Evolutionary conservation across 176 grass and related monocot species (phyloP).

Genomic region (Poa annua): DNA sequence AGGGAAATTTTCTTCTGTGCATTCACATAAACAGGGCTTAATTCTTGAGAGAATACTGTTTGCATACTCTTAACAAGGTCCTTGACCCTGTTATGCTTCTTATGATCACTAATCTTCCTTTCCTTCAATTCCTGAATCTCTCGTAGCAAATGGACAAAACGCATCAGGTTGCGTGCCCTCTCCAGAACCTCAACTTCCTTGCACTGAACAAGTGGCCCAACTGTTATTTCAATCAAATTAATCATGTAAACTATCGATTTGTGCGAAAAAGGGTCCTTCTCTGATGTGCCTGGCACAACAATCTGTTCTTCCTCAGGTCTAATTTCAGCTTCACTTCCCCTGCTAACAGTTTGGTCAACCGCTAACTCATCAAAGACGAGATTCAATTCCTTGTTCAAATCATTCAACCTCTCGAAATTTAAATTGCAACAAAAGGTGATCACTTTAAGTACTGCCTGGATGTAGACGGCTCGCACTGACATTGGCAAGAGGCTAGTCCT

Average conservation of each 20-base stretch:
- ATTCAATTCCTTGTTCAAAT: constrained; percentile 23
- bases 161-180: constrained; percentile 74
- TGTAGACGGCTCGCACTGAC: constrained; percentile 71
- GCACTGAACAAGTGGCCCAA: constrained; percentile 63
- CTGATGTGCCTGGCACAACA: constrained; percentile 14
- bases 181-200: constrained; percentile 89
- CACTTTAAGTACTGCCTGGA: constrained; percentile 83
- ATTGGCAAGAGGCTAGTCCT: constrained; percentile 76
- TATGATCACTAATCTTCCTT: constrained; percentile 41
- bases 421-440: constrained; percentile 60
- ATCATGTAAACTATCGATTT: constrained; percentile 64
- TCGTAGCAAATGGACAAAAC: constrained; percentile 55
- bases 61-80: constrained; percentile 59
- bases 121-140: constrained; percentile 53
- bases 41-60: constrained; percentile 70
- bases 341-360: constrained; percentile 38
- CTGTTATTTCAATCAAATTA: constrained; percentile 70
- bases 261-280: constrained; percentile 45
- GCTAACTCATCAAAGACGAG: constrained; percentile 2
- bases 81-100: constrained; percentile 33
- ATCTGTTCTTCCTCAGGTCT: constrained; percentile 24
- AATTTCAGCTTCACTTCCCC: constrained; percentile 33
- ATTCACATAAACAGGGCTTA: constrained; percentile 79
- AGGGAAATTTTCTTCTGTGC: constrained; percentile 66
- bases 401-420: constrained; percentile 48